Percentiles rank a stretch among this genome's conserved stretches.
Conservation (phyloP, 176 grass and related monocot species). For the Tillandsia fasciculata region DNA sequence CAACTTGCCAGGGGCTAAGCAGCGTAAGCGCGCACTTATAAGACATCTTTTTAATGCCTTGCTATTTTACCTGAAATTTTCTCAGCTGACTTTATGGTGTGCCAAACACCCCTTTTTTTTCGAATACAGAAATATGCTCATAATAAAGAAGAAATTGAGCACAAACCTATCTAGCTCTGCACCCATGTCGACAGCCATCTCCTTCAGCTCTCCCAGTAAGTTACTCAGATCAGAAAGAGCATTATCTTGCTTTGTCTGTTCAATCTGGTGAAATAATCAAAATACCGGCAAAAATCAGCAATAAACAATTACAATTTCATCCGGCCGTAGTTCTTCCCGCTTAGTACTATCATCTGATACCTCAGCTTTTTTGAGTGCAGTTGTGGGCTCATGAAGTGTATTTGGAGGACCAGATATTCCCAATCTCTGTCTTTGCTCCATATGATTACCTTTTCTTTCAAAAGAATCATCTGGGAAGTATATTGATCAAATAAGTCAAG, state of each 20-base stretch:
- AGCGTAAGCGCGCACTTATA: no score
- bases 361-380: constrained; percentile 65
- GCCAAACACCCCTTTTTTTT: neutral
- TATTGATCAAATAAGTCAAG: constrained; percentile 3
- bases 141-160: constrained; percentile 1
- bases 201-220: constrained; percentile 67
- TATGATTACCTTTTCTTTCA: constrained; percentile 52
- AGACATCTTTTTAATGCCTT: no score
- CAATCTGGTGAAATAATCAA: constrained; percentile 31
- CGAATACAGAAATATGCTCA: neutral
- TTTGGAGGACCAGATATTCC: constrained; percentile 39
- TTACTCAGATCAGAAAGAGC: constrained; percentile 61
- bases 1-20: no score
- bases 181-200: constrained; percentile 84
- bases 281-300: constrained; percentile 7
- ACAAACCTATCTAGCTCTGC: constrained; percentile 67
- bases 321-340: neutral
- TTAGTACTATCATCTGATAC: constrained; percentile 20
- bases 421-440: constrained; percentile 67
- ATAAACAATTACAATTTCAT: neutral
- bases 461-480: constrained; percentile 66
- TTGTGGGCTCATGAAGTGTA: constrained; percentile 34
- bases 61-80: no score
- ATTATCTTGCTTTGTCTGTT: constrained; percentile 90
- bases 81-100: neutral